Evolutionary conservation across 2,329 filamentous ascomycete species (phyloP).

Genomic region (Paracoccidioides lutzii): DNA sequence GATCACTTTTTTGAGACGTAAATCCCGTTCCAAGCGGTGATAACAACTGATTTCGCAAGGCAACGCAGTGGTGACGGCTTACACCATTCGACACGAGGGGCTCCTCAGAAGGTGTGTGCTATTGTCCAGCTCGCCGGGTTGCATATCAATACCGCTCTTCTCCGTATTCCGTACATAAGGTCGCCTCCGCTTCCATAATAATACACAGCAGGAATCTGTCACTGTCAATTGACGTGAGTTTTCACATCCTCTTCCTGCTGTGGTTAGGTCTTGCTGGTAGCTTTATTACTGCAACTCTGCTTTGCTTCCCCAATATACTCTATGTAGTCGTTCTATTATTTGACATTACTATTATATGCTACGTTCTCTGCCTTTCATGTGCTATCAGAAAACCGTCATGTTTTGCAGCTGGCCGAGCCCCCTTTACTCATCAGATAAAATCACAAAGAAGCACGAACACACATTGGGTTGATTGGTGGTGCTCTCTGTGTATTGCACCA

Average conservation of each 20-base stretch:
- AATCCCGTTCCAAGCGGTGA: neutral
- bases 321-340: neutral
- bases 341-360: neutral
- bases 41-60: neutral
- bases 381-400: neutral
- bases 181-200: neutral
- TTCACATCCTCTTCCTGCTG: neutral
- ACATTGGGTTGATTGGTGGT: neutral
- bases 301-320: neutral
- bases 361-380: neutral
- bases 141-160: neutral
- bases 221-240: conserved; percentile 5
- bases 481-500: neutral
- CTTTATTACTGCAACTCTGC: neutral
- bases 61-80: neutral
- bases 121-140: neutral
- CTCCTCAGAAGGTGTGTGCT: neutral
- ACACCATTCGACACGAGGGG: neutral
- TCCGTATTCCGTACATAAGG: neutral
- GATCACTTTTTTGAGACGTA: neutral
- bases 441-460: neutral
- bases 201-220: neutral
- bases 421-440: neutral
- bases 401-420: neutral
- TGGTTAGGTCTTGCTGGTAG: neutral